Evolutionary conservation across 768 basidiomycete species (phyloP).

Genomic region (Pholiota conissans): DNA sequence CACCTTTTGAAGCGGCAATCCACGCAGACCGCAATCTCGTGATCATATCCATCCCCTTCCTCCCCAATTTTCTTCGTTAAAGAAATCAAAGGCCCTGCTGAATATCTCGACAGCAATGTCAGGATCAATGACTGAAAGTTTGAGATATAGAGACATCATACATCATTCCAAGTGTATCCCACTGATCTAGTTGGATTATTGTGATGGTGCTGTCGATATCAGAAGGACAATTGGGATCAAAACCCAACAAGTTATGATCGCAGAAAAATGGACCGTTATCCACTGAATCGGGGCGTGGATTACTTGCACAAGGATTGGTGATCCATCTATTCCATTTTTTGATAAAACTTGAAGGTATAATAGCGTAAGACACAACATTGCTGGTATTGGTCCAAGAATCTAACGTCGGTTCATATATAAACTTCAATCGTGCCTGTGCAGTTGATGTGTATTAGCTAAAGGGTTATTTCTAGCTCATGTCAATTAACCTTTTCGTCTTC

Average conservation of each 20-base stretch:
- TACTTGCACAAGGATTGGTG: slow-evolving; percentile 46
- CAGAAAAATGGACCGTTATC: slow-evolving; percentile 70
- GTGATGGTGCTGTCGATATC: slow-evolving; percentile 60
- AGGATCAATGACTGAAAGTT: slow-evolving; percentile 7
- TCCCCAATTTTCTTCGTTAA: slow-evolving; percentile 26
- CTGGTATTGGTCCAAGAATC: slow-evolving; percentile 29
- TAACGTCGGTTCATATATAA: slow-evolving; percentile 49
- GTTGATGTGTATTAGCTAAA: neutral
- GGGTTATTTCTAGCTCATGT: neutral
- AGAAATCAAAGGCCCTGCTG: slow-evolving; percentile 51
- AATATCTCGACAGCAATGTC: slow-evolving; percentile 44
- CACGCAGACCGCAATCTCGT: slow-evolving; percentile 55
- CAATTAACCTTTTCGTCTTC: slow-evolving; percentile 75
- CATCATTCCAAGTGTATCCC: slow-evolving; percentile 61
- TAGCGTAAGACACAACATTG: slow-evolving; percentile 52
- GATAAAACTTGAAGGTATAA: slow-evolving; percentile 63
- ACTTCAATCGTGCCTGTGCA: slow-evolving; percentile 58
- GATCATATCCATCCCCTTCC: slow-evolving; percentile 36
- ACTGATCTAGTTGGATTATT: slow-evolving; percentile 62
- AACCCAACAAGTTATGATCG: slow-evolving; percentile 56
- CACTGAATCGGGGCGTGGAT: slow-evolving; percentile 56
- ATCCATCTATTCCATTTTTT: slow-evolving; percentile 74
- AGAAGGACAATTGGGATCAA: slow-evolving; percentile 63
- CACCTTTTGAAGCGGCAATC: slow-evolving; percentile 64
- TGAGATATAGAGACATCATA: slow-evolving; percentile 32